Conservation (phyloP, 2,329 filamentous ascomycete species). For the Fusarium ambrosium region DNA sequence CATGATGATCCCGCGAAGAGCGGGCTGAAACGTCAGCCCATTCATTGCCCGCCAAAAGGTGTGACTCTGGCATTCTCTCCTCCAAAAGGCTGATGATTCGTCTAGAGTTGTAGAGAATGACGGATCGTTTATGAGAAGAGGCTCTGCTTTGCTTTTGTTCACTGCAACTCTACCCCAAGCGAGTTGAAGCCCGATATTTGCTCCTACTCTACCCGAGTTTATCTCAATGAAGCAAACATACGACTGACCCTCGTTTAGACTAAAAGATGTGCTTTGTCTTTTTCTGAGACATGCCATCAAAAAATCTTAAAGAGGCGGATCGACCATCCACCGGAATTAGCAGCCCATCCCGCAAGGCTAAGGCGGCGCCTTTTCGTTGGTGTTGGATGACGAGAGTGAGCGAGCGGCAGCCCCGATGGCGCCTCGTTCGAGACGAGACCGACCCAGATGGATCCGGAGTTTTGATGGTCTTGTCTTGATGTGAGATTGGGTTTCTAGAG, state of each 20-base stretch:
- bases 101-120: not conserved
- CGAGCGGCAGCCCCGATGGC: constrained; percentile 27
- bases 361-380: not conserved
- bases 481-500: not conserved
- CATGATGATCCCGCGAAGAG: constrained; percentile 27
- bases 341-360: constrained; percentile 17
- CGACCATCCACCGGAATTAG: constrained; percentile 14
- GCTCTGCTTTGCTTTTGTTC: not conserved
- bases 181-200: not conserved
- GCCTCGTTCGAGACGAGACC: constrained; percentile 14
- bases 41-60: constrained; percentile 3
- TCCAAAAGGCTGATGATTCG: not conserved
- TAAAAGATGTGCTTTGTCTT: not conserved
- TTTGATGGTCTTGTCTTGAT: not conserved
- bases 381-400: constrained; percentile 5
- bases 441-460: constrained; percentile 30
- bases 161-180: not conserved
- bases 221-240: not conserved
- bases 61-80: not conserved
- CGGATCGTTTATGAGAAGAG: not conserved
- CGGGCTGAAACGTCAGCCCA: constrained; percentile 46
- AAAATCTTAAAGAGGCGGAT: not conserved
- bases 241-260: not conserved
- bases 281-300: constrained; percentile 3
- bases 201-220: not conserved